Percentiles rank a stretch among this genome's conserved stretches.
Conservation (phyloP, 1,284 basidiomycete species). For the Mycosarcoma maydis region DNA sequence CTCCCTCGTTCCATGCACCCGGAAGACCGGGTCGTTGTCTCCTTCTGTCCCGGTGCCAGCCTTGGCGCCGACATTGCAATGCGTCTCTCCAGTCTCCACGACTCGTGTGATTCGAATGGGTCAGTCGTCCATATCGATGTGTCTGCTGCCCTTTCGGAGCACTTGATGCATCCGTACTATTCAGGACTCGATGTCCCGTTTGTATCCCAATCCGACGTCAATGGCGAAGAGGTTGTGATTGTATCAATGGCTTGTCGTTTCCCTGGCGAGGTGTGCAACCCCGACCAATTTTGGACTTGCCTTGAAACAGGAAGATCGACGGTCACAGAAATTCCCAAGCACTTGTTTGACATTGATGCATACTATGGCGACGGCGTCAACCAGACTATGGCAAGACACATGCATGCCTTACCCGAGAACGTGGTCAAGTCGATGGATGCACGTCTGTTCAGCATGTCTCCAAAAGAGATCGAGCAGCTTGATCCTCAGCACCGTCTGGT, state of each 20-base stretch:
- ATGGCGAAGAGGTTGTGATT: slow-evolving; percentile 42
- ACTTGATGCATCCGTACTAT: neutral
- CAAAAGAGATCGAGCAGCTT: slow-evolving; percentile 52
- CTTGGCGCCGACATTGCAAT: slow-evolving; percentile 21
- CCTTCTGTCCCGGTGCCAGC: slow-evolving; percentile 24
- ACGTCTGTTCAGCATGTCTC: slow-evolving; percentile 50
- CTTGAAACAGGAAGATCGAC: slow-evolving; percentile 40
- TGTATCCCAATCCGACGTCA: slow-evolving; percentile 8
- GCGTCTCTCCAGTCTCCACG: slow-evolving; percentile 2
- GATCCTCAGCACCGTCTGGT: slow-evolving; percentile 49
- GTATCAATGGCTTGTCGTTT: slow-evolving; percentile 52
- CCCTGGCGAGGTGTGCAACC: slow-evolving; percentile 43
- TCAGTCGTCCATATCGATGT: slow-evolving; percentile 13
- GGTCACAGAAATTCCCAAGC: slow-evolving; percentile 38
- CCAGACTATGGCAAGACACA: slow-evolving; percentile 42
- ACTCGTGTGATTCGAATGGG: neutral
- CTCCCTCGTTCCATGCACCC: neutral
- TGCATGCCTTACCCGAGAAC: slow-evolving; percentile 38
- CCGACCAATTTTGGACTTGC: slow-evolving; percentile 42
- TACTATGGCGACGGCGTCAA: slow-evolving; percentile 39
- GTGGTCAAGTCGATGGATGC: slow-evolving; percentile 44
- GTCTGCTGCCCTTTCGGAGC: slow-evolving; percentile 3
- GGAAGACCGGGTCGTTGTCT: slow-evolving; percentile 5
- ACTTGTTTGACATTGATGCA: slow-evolving; percentile 43
- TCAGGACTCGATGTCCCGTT: neutral